phyloP scores from a whole-genome alignment of 805 yeast genomes.

The Yarrowia osloensis region DNA sequence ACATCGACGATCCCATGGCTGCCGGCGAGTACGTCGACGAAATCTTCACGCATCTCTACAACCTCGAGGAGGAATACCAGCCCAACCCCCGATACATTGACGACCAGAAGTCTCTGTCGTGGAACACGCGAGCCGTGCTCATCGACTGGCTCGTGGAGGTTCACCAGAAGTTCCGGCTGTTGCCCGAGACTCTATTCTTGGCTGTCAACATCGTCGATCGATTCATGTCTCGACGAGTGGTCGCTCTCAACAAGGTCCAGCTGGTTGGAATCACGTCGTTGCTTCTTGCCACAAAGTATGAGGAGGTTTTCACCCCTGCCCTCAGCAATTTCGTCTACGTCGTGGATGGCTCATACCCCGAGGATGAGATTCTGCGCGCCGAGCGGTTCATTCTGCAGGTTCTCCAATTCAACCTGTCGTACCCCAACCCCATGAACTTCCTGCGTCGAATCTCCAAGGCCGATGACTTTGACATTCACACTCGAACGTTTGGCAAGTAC shows the following conservation, averaged over 20 bases:
- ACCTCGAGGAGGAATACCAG: conserved; percentile 68
- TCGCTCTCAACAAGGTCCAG: conserved; percentile 78
- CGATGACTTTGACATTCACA: conserved; percentile 81
- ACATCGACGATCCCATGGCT: conserved; percentile 60
- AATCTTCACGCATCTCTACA: conserved; percentile 77
- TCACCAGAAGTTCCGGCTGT: conserved; percentile 75
- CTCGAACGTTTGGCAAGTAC: conserved; percentile 84
- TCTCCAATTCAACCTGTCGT: conserved; percentile 71
- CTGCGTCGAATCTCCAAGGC: conserved; percentile 86
- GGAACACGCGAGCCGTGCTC: conserved; percentile 79
- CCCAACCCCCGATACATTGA: conserved; percentile 60
- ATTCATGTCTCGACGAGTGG: conserved; percentile 71
- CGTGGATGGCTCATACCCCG: conserved; percentile 81
- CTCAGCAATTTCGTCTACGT: conserved; percentile 83
- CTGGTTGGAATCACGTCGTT: conserved; percentile 81
- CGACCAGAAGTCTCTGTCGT: conserved; percentile 67
- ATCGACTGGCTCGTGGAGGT: conserved; percentile 96
- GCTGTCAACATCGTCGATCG: conserved; percentile 88
- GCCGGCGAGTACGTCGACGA: conserved; percentile 90
- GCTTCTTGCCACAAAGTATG: conserved; percentile 89
- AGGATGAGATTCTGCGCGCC: conserved; percentile 77
- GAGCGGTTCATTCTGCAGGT: conserved; percentile 76
- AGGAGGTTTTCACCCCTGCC: conserved; percentile 87
- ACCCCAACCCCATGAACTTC: conserved; percentile 89
- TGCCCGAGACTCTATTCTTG: conserved; percentile 81